These are phyloP conservation scores for Cryphonectria parasitica DNA, from an alignment of 2,329 filamentous ascomycete genomes.

Conservation along the genomic window DNA sequence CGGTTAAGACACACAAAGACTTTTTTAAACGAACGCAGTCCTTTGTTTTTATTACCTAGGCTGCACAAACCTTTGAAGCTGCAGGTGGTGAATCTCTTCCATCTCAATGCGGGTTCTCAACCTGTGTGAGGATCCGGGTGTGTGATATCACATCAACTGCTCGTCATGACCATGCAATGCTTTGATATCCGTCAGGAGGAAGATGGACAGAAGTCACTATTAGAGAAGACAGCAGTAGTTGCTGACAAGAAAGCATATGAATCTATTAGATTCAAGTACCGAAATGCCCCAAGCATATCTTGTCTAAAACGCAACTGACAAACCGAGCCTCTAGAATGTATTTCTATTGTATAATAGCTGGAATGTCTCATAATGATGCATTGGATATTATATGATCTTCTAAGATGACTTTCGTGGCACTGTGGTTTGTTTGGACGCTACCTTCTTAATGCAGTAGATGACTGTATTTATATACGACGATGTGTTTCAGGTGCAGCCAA, in stretches of 20 bases:
- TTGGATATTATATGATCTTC: neutral
- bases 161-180: too few species aligned
- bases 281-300: too few species aligned
- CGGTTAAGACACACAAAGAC: neutral
- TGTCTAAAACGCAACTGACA: too few species aligned
- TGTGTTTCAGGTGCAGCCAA: neutral
- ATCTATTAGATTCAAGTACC: too few species aligned
- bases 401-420: neutral
- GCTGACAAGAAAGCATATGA: too few species aligned
- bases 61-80: neutral
- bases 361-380: neutral
- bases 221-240: too few species aligned
- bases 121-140: too few species aligned
- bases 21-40: neutral
- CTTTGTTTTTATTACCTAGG: neutral
- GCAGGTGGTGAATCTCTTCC: too few species aligned
- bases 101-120: too few species aligned
- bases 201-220: too few species aligned
- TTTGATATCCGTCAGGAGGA: too few species aligned
- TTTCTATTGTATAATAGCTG: neutral
- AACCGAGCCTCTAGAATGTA: neutral
- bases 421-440: neutral
- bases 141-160: too few species aligned
- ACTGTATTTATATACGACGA: neutral
- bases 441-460: neutral